Conservation (phyloP, 2,329 filamentous ascomycete species). For the Neonectria neomacrospora region DNA sequence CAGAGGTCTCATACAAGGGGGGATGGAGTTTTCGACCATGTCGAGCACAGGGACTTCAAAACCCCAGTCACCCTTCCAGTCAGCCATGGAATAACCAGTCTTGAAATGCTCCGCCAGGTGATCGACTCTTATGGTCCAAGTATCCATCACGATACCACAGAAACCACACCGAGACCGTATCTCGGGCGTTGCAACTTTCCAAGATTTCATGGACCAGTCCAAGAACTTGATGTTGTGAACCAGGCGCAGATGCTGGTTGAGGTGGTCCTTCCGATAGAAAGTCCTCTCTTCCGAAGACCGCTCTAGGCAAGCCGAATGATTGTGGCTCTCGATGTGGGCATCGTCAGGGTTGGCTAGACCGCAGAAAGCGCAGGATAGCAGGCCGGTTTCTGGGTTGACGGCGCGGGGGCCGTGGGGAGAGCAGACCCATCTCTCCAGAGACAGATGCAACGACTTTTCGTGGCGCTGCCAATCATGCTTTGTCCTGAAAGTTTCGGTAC, state of each 20-base stretch:
- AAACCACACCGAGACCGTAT: conserved; percentile 74
- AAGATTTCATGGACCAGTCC: conserved; percentile 72
- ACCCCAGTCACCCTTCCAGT: conserved; percentile 78
- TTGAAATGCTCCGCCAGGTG: conserved; percentile 77
- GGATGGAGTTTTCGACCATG: conserved; percentile 74
- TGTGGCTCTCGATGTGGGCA: conserved; percentile 68
- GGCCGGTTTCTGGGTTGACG: conserved; percentile 68
- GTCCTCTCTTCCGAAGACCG: conserved; percentile 70
- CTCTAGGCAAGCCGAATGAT: conserved; percentile 73
- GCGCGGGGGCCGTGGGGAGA: conserved; percentile 66
- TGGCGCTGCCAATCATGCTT: conserved; percentile 78
- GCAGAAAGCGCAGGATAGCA: conserved; percentile 69
- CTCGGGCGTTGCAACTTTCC: conserved; percentile 69
- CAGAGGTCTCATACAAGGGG: conserved; percentile 66
- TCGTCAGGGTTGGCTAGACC: conserved; percentile 65
- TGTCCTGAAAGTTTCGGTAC: conserved; percentile 73
- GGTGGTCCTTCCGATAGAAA: conserved; percentile 74
- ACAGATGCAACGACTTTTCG: conserved; percentile 74
- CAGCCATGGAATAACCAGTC: conserved; percentile 72
- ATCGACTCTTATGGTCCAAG: conserved; percentile 69
- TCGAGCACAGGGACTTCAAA: conserved; percentile 70
- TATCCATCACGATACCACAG: conserved; percentile 70
- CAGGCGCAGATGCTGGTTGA: conserved; percentile 72
- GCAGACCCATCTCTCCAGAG: conserved; percentile 74
- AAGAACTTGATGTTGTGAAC: conserved; percentile 71